Evolutionary conservation across 805 yeast genomes (phyloP), one percentile per base, ranked within the genome.

Genomic region (Metschnikowia colocasiae): DNA sequence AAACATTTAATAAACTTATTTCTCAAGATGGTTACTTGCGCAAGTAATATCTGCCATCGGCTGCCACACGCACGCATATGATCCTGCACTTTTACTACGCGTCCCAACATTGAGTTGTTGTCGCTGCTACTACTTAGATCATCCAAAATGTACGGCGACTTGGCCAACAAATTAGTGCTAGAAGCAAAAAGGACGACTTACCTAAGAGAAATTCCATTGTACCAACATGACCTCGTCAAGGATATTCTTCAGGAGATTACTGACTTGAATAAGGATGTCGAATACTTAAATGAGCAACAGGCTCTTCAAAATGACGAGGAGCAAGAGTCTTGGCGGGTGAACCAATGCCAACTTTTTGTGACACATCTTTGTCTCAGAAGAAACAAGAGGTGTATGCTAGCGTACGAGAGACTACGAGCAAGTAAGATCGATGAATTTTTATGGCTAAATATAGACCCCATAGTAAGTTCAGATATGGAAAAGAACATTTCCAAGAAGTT

Each of bases 351-450:
- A 54, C 66, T 78, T 15, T 82, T 85, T 60, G 86, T 87, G 6
- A 80, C 86, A 6, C 84, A 82, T 52, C 65, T 91, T 23, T 81
- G 89, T 37, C 82, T 90, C 82, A 76, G 94, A 51, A 69, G 98
- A 43, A 91, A 95, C 69, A 95, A 94, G 63, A 70, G 99, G 43
- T 89, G 97, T 63, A 61, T 94, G 31, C 62, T 94, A 43, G 97
- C 96, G 0, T 90, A 94, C 60, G 87, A 91, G 60, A 74, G 76
- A 50, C 74, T 80, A 29, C 71, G 99, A 45, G 81, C 92, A 2
- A 79, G 78, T 38, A 78, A 81, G 48, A 65, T 94, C 36, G 87
- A 76, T 48, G 81, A 79, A 46, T 63, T 82, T 54, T 80, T 81
- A 2, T 91, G 97, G 97, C 76, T 80, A 32, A 82, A 79, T 57